These are phyloP conservation scores for Diaporthe ilicicola DNA, from an alignment of 2,329 filamentous ascomycete species.

Conservation along the genomic window DNA sequence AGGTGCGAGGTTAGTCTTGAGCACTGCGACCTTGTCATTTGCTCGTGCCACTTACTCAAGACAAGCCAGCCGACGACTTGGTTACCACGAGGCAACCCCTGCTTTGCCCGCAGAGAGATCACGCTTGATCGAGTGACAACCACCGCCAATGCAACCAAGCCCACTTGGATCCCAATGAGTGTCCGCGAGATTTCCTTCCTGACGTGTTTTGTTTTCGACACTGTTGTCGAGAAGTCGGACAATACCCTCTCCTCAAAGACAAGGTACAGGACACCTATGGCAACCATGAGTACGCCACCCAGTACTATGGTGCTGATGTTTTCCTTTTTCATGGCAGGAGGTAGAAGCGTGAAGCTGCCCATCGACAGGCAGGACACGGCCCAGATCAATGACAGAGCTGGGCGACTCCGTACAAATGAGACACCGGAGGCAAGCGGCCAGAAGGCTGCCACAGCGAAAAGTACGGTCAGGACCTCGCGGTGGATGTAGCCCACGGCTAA, in stretches of 20 bases:
- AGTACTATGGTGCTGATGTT: slow-evolving; percentile 75
- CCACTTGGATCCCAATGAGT: slow-evolving; percentile 76
- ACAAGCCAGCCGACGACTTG: slow-evolving; percentile 87
- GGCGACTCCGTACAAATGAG: slow-evolving; percentile 74
- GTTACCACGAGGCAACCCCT: slow-evolving; percentile 86
- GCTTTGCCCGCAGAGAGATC: slow-evolving; percentile 83
- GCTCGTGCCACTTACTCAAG: slow-evolving; percentile 62
- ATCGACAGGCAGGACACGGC: slow-evolving; percentile 78
- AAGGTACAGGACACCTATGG: slow-evolving; percentile 80
- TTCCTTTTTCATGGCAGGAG: slow-evolving; percentile 84
- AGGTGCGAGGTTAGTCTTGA: slow-evolving; percentile 30
- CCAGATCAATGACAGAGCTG: slow-evolving; percentile 75
- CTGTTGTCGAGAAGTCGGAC: slow-evolving; percentile 50
- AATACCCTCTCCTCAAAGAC: slow-evolving; percentile 75
- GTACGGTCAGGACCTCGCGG: slow-evolving; percentile 83
- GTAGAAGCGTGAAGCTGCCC: slow-evolving; percentile 87
- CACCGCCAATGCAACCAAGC: slow-evolving; percentile 82
- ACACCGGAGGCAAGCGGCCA: slow-evolving; percentile 83
- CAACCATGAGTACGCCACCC: slow-evolving; percentile 81
- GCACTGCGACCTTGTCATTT: slow-evolving; percentile 20
- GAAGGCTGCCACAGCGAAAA: slow-evolving; percentile 78
- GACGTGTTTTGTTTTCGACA: slow-evolving; percentile 36
- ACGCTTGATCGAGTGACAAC: slow-evolving; percentile 87
- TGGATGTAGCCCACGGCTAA: slow-evolving; percentile 92
- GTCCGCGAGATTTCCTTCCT: slow-evolving; percentile 61